Base-by-base conservation (phyloP, 768 basidiomycete species). In the Strobilomyces dryophilus region DNA sequence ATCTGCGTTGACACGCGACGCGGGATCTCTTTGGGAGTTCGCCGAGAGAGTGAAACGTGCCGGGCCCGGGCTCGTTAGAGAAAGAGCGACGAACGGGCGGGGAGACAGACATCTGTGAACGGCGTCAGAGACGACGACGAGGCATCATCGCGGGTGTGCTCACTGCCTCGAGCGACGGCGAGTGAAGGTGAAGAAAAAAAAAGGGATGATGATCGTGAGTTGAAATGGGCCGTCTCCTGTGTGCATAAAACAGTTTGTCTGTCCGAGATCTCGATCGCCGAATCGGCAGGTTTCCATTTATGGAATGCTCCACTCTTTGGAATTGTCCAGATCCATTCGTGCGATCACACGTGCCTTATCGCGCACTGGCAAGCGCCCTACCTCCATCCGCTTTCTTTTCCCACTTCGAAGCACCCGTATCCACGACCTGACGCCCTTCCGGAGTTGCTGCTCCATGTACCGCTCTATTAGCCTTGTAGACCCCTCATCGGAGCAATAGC, bases 11-110 rank as follows among this genome's bases (percentile, higher is more conserved):
- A 18, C 17, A n/a, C 1, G 15, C 27, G 14, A 47, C 42, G 18
- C 45, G 45, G 15, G 66, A 61, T 57, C 76, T 70, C 27, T 71
- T 72, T 44, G 82, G 82, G 34, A 82, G 75, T 17, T 60, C 45
- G 26, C 74, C 73, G 42, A 83, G 70, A 11, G 77, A 66, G 17
- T 71, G 70, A 51, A 83, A 82, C 20, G 82, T 74, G 54, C 45
- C 45, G 11, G 45, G 20, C 10, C 45, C 31, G 31, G 3, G 45
- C 21, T 80, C 81, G 20, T 75, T 71, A 39, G 74, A 69, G 61
- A 76, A 76, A 6, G 69, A 52, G 21, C 62, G 65, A 44, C 17
- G 42, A 12, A 55, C 48, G 12, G 52, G 43, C 4, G 45, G 20
- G 10, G 53, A 59, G 37, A 39, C 21, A 21, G 53, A 5, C 66